phyloP scores from a whole-genome alignment of 768 basidiomycete species.

The Phanerodontia chrysosporium region DNA sequence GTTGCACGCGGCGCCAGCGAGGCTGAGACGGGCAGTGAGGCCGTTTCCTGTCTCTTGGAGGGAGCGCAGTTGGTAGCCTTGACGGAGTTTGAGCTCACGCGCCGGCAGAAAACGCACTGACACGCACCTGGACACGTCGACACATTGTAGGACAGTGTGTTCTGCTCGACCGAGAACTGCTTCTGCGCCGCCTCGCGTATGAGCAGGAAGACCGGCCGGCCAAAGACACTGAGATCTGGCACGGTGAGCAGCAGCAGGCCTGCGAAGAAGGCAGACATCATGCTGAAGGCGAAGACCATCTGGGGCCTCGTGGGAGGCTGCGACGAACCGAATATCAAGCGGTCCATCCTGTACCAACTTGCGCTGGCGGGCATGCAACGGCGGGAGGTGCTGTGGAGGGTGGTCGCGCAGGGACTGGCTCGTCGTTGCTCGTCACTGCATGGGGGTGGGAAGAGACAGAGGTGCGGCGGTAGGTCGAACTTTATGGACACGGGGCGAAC shows the following conservation, averaged over 20 bases:
- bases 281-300: not conserved
- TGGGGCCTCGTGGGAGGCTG: not conserved
- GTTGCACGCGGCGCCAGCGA: conserved; percentile 57
- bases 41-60: conserved; percentile 43
- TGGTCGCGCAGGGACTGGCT: not conserved
- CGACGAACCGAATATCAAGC: not conserved
- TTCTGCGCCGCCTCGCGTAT: not conserved
- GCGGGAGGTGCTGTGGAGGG: not conserved
- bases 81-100: not conserved
- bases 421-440: not conserved
- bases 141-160: conserved; percentile 20
- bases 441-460: not conserved
- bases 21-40: conserved; percentile 47
- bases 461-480: not conserved
- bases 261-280: not conserved
- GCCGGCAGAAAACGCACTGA: not conserved
- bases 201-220: not conserved
- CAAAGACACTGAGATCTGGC: not conserved
- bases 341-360: not conserved
- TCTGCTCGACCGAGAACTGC: conserved; percentile 3
- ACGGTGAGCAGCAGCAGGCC: not conserved
- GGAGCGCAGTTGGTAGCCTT: conserved; percentile 52
- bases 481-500: not conserved
- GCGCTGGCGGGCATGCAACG: not conserved
- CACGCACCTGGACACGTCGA: conserved; percentile 24